phyloP scores from a whole-genome alignment of 2,329 filamentous ascomycete genomes.

The Fusarium secorum region DNA sequence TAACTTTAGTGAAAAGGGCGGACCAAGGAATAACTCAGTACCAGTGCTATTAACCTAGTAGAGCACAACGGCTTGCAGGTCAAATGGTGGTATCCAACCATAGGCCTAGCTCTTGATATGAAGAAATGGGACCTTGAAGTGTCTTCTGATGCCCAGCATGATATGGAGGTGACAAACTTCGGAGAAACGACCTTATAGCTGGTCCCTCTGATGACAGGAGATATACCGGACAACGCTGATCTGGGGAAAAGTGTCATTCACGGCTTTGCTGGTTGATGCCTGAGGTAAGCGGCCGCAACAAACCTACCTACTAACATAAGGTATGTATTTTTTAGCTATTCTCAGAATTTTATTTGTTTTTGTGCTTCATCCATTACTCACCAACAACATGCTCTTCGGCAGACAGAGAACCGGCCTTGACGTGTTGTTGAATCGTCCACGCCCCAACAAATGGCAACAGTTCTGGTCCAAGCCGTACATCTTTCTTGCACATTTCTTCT shows the following conservation, averaged over 20 bases:
- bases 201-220: no score
- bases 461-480: slow-evolving; percentile 3
- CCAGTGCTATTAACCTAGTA: background rate
- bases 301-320: background rate
- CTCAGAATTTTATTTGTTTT: background rate
- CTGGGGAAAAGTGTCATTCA: background rate
- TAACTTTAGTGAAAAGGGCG: background rate
- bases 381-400: background rate
- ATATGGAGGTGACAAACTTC: no score
- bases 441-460: slow-evolving; percentile 5
- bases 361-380: background rate
- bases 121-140: no score
- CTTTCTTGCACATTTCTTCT: slow-evolving; percentile 7
- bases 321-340: background rate
- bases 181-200: no score
- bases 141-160: no score
- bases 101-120: no score
- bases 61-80: no score
- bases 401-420: background rate
- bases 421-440: slow-evolving; percentile 2
- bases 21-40: background rate
- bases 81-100: no score
- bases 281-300: background rate
- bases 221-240: no score
- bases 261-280: background rate